A percentile compares a stretch with the other conserved stretches of the same genome.
phyloP scores from a whole-genome alignment of 176 grass and related monocot genomes.

The Paspalum vaginatum region DNA sequence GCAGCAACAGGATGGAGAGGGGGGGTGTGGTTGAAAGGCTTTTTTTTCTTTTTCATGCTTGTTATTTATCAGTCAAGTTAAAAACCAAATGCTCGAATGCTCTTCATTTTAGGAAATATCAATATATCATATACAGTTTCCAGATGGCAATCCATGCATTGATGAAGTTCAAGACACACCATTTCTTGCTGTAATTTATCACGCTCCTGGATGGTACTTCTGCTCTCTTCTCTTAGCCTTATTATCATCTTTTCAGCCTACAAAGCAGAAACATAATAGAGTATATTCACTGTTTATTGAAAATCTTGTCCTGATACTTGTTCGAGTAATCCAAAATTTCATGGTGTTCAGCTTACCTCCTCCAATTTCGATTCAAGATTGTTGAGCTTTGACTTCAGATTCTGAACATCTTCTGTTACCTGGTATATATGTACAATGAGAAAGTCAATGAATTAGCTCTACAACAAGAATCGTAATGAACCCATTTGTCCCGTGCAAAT shows the following conservation, averaged over 20 bases:
- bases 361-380: conserved; percentile 85
- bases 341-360: conserved; percentile 59
- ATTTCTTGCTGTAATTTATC: conserved; percentile 82
- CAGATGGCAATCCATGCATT: neutral
- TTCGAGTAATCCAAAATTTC: conserved; percentile 28
- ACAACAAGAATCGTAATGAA: neutral
- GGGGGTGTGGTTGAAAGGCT: neutral
- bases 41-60: conserved; percentile 13
- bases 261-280: conserved; percentile 32
- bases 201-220: conserved; percentile 63
- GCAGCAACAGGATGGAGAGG: neutral
- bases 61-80: neutral
- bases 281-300: conserved; percentile 19
- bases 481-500: neutral
- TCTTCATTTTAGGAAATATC: neutral
- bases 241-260: conserved; percentile 88
- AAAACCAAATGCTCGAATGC: neutral
- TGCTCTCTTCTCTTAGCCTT: conserved; percentile 79
- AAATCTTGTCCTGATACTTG: conserved; percentile 8
- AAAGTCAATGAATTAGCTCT: conserved; percentile 19
- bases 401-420: conserved; percentile 87
- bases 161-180: conserved; percentile 50
- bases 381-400: conserved; percentile 85
- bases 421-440: conserved; percentile 51
- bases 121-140: neutral